Conservation (phyloP, 2,329 filamentous ascomycete species). For the Penicillium italicum region DNA sequence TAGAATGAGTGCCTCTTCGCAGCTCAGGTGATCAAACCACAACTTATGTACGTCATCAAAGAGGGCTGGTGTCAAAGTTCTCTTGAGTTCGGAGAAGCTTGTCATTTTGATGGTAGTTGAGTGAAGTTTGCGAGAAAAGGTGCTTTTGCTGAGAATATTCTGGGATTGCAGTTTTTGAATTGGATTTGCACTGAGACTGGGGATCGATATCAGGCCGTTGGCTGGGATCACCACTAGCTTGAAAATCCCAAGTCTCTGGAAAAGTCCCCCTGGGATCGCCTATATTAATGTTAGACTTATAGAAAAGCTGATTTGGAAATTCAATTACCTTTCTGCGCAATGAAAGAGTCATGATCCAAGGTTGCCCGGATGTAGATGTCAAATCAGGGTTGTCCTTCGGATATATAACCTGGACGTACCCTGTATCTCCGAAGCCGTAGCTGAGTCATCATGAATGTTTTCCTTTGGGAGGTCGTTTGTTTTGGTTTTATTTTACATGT, state of each 20-base stretch:
- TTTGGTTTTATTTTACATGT: not conserved
- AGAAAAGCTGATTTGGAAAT: not conserved
- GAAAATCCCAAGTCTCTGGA: not conserved
- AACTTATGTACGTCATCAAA: conserved; percentile 20
- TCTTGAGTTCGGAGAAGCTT: conserved; percentile 6
- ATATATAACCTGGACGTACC: too few species aligned
- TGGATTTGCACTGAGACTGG: not conserved
- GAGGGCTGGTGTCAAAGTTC: conserved; percentile 18
- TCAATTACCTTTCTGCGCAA: not conserved
- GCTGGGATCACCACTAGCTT: not conserved
- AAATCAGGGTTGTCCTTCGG: not conserved
- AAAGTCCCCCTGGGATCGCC: not conserved
- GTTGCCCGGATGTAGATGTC: not conserved
- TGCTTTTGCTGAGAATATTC: not conserved
- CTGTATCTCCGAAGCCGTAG: too few species aligned
- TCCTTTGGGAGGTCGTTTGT: not conserved
- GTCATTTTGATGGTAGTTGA: conserved; percentile 9
- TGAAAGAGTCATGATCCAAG: not conserved
- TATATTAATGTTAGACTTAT: not conserved
- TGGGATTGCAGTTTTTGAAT: not conserved
- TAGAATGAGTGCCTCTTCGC: conserved; percentile 16
- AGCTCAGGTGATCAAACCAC: conserved; percentile 24
- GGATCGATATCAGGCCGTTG: not conserved
- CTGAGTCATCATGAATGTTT: conserved; percentile 1
- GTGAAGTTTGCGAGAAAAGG: not conserved